These are phyloP conservation scores for Cucumis variabilis DNA, from an alignment of 331 rosid species.

Conservation along the genomic window DNA sequence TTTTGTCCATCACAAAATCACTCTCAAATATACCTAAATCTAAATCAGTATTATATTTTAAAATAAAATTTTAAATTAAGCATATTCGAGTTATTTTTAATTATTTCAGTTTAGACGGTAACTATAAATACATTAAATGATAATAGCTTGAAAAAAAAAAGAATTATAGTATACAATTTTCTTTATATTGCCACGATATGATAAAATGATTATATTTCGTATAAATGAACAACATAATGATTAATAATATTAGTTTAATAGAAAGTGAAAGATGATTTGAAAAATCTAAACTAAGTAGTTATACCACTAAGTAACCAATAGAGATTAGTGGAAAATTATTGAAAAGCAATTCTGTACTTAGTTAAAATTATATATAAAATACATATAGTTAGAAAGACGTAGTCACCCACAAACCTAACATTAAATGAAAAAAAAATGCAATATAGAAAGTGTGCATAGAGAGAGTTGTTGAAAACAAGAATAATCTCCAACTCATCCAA, in stretches of 20 bases:
- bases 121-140: neutral
- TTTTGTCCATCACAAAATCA: too few relatives aligned
- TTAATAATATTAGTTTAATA: too few relatives aligned
- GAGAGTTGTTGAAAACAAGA: neutral
- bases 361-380: neutral
- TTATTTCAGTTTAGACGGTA: too few relatives aligned
- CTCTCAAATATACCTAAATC: too few relatives aligned
- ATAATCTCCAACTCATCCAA: neutral
- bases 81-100: too few relatives aligned
- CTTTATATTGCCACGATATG: too few relatives aligned
- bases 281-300: neutral
- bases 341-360: neutral
- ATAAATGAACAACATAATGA: neutral
- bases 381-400: neutral
- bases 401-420: conserved; percentile 24
- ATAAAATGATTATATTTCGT: too few relatives aligned
- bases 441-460: neutral
- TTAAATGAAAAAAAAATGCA: neutral
- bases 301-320: neutral
- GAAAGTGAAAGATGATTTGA: neutral
- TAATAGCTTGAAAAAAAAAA: too few relatives aligned
- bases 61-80: too few relatives aligned
- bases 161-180: too few relatives aligned
- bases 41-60: too few relatives aligned
- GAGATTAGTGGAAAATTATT: neutral